phyloP scores from a whole-genome alignment of 108 stramenopile genomes.

The Nitzschia sp. region DNA sequence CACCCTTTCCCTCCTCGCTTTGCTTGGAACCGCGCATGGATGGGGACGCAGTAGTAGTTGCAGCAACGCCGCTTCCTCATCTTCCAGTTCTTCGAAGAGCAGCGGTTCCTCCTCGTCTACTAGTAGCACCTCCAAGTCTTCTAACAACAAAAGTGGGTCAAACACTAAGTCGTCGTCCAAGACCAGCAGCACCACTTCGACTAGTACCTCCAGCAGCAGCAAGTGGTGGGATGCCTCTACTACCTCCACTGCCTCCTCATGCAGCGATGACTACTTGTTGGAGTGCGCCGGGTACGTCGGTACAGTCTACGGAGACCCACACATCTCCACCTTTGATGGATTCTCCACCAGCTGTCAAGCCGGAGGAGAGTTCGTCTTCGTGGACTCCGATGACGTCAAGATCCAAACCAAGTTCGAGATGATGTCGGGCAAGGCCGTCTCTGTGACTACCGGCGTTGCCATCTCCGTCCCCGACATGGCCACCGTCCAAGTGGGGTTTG shows the following conservation, averaged over 20 bases:
- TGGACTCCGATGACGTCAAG: not conserved
- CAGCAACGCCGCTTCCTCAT: no score
- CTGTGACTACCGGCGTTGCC: not conserved
- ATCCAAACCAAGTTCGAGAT: slow-evolving; percentile 9
- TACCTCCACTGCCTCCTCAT: not conserved
- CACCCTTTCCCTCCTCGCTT: no score
- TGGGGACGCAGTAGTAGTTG: no score
- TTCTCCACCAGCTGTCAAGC: slow-evolving; percentile 6
- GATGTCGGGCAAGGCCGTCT: not conserved
- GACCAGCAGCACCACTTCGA: no score
- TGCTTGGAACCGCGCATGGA: no score
- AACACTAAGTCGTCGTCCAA: no score
- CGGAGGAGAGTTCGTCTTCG: slow-evolving; percentile 3
- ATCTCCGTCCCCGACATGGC: not conserved
- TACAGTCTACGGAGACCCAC: slow-evolving; percentile 10
- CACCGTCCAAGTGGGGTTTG: slow-evolving; percentile 6
- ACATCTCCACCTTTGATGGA: slow-evolving; percentile 12
- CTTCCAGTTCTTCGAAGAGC: no score
- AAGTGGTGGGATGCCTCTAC: slow-evolving; percentile 3
- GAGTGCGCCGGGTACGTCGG: slow-evolving; percentile 4
- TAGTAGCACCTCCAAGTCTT: no score
- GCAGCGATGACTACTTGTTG: not conserved
- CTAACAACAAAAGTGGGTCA: no score
- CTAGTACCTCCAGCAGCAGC: not conserved
- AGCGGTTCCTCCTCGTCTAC: no score